Base-by-base conservation (phyloP, 805 yeast species). In the Candida rishiriensis region DNA sequence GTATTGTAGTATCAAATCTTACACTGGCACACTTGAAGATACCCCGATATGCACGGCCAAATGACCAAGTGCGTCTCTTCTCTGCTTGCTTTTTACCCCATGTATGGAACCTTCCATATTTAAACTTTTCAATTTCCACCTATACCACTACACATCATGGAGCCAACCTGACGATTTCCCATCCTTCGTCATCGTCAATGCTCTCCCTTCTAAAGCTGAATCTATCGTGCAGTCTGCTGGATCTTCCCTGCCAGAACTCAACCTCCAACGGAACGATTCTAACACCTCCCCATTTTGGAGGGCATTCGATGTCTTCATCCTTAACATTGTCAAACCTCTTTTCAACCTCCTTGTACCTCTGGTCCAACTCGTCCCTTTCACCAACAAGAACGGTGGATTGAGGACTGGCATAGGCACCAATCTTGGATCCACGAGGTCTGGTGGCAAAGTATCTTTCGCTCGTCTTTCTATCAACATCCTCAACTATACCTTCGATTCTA, bases 191-290 rank as follows among this genome's bases (percentile, higher is more conserved):
- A 14, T 68, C 75, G 7, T 21, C 26, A 12, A 51, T 53, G 9
- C 61, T 52, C 18, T 76, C 78, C 61, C 95, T 73, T 48, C 76
- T 74, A 65, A 75, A 90, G 12, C 82, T 78, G 40, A 90, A 71
- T 54, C 99, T 78, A 64, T 93, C 99, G 64, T 93, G 99, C 41
- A 91, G 71, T 63, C 99, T 78, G 59, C 87, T 83, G 47, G 76
- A 73, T 51, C 99, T 80, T 14, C 99, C 99, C 69, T 93, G 99
- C 97, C 98, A 93, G 60, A 91, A 93, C 68, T 93, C 99, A 52
- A 91, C 76, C 60, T 88, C 96, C 38, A 87, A 68, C 5, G 99
- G 99, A 35, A 85, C 80, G 14, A 93, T 73, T 58, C 96, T 75
- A 40, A 93, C 61, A 0, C 99, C 99, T 43, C 98, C 99, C 99